A percentile compares a stretch with the other conserved stretches of the same genome.
Conservation (phyloP, 2,329 filamentous ascomycete species). For the Curvularia verruculosa region DNA sequence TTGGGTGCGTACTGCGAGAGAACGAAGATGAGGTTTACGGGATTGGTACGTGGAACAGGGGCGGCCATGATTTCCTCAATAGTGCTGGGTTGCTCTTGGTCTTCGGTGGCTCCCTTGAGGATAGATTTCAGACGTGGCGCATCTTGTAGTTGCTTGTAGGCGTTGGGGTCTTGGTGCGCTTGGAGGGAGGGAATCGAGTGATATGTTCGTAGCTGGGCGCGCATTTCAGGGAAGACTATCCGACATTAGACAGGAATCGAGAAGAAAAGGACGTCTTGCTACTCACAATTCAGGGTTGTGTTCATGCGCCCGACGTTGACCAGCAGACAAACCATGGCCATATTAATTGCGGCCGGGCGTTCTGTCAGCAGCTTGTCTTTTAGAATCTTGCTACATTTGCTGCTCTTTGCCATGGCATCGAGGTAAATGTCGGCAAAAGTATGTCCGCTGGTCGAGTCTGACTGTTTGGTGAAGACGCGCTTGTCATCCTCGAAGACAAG, state of each 20-base stretch:
- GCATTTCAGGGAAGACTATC: conserved; percentile 97
- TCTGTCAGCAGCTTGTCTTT: conserved; percentile 96
- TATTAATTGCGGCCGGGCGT: conserved; percentile 88
- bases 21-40: conserved; percentile 95
- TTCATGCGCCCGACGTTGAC: conserved; percentile 99
- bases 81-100: conserved; percentile 81
- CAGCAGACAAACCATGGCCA: conserved; percentile 98
- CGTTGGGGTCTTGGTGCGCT: conserved; percentile 90
- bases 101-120: conserved; percentile 93
- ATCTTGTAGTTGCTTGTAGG: conserved; percentile 97
- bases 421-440: conserved; percentile 96
- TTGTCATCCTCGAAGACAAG: conserved; percentile 78
- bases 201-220: conserved; percentile 94
- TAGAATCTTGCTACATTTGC: conserved; percentile 98
- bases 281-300: conserved; percentile 92
- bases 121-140: conserved; percentile 96
- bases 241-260: conserved; percentile 2
- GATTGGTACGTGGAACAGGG: conserved; percentile 82
- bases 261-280: neutral
- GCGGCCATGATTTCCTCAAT: conserved; percentile 79
- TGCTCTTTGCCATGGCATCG: conserved; percentile 97
- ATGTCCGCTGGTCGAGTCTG: conserved; percentile 74
- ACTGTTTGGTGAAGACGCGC: conserved; percentile 87
- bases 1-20: conserved; percentile 88
- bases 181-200: conserved; percentile 97